Evolutionary conservation across 192 early-diverging fungal species (phyloP), one percentile per base, ranked within the genome.

Genomic region (Podila minutissima): DNA sequence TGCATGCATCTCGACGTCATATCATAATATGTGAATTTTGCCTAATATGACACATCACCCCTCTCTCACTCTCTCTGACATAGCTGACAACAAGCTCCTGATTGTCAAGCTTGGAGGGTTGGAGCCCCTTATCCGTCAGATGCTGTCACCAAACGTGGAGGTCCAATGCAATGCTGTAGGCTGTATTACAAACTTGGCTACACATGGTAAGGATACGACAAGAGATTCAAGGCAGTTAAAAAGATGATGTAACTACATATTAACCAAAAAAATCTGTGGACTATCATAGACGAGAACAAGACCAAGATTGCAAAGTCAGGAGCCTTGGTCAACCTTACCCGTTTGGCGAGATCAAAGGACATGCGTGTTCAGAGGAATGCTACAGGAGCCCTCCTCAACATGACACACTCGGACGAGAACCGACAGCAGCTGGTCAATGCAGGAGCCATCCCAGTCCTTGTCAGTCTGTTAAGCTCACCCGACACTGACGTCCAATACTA

Each of bases 91-190:
- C 82, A 95, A 97, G 84, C 75, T 93, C 48, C 77, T 93, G 48
- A 96, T 97, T 67, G 94, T 97, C 37, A 90, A 93, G 69, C 88
- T 93, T 67, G 94, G 94, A 58, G 94, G 92, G 2, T 82, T 97
- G 22, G 94, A 94, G 64, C 93, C 93, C 63, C 89, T 97, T 29
- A 93, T 96, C 72, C 89, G 91, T 53, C 91, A 95, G 79, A 95
- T 96, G 94, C 86, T 92, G 61, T 92, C 92, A 31, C 89, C 90
- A 15, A 95, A 95, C 69, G 89, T 94, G 31, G 95, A 97, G 72
- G 94, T 96, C n/a, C 94, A 96, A 83, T 94, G 94, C 74, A 97
- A 97, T 83, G 94, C 95, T 15, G 96, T 96, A 20, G 96, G 96
- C 17, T 97, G 96, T 84, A 95, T 97, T 70, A 97, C 96, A 0